Evolutionary conservation across 2,329 filamentous ascomycete species (phyloP).

Genomic region (Pestalotiopsis sp.): DNA sequence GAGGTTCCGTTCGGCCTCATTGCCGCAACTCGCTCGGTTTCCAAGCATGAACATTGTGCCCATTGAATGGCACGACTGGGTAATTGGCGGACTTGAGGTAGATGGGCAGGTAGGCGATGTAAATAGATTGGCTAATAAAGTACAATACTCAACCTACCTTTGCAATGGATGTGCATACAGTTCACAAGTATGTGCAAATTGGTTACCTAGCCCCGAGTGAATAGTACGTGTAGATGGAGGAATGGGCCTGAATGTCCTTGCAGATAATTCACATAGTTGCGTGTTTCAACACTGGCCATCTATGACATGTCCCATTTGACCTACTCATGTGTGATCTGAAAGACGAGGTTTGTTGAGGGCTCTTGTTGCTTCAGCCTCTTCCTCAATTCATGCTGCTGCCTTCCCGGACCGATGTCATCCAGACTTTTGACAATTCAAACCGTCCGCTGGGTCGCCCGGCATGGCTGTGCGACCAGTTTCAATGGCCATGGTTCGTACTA

Average conservation of each 20-base stretch:
- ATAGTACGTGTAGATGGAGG: too few relatives aligned
- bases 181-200: too few relatives aligned
- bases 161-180: too few relatives aligned
- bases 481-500: background rate
- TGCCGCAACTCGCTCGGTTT: conserved; percentile 5
- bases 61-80: too few relatives aligned
- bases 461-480: background rate
- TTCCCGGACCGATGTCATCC: background rate
- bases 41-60: background rate
- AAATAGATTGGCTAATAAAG: background rate
- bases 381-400: background rate
- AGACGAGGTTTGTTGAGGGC: background rate
- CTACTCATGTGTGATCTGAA: background rate
- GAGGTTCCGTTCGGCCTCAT: background rate
- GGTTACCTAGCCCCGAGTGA: too few relatives aligned
- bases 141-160: too few relatives aligned
- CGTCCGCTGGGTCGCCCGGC: background rate
- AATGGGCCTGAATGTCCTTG: too few relatives aligned
- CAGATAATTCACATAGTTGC: too few relatives aligned
- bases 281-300: too few relatives aligned
- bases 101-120: background rate
- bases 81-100: background rate
- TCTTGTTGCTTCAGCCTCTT: background rate
- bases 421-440: background rate
- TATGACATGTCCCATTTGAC: background rate